Evolutionary conservation across 768 basidiomycete genomes (phyloP).

Genomic region (Kwoniella newhampshirensis): DNA sequence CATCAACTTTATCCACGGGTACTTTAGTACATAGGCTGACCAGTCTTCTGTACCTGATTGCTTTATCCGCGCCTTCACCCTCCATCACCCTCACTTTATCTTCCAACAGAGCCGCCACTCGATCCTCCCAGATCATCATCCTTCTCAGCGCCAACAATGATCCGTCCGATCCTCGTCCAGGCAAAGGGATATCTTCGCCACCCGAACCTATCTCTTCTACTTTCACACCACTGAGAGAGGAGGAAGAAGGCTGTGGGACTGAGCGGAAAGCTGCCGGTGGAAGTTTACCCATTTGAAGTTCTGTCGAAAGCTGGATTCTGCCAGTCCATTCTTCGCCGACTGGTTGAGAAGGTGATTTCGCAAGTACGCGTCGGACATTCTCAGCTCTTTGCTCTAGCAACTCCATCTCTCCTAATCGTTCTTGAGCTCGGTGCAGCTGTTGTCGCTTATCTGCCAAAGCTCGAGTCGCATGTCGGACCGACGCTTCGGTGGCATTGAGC

Average conservation of each 20-base stretch:
- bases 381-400: slow-evolving; percentile 74
- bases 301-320: slow-evolving; percentile 59
- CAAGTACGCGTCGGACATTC: slow-evolving; percentile 80
- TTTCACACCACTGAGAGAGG: slow-evolving; percentile 24
- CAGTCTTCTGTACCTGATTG: slow-evolving; percentile 87
- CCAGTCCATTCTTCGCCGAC: slow-evolving; percentile 65
- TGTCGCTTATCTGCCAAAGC: slow-evolving; percentile 87
- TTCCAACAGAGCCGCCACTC: slow-evolving; percentile 72
- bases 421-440: slow-evolving; percentile 75
- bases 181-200: slow-evolving; percentile 57
- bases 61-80: slow-evolving; percentile 80
- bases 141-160: slow-evolving; percentile 71
- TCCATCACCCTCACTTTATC: slow-evolving; percentile 68
- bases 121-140: slow-evolving; percentile 76
- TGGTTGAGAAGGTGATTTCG: slow-evolving; percentile 54
- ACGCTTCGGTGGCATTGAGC: slow-evolving; percentile 80
- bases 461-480: slow-evolving; percentile 83
- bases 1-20: slow-evolving; percentile 82
- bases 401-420: slow-evolving; percentile 72
- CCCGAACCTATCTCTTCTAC: slow-evolving; percentile 57
- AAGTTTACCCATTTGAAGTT: slow-evolving; percentile 2
- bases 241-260: slow-evolving; percentile 34
- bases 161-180: slow-evolving; percentile 49
- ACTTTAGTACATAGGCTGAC: slow-evolving; percentile 85
- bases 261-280: slow-evolving; percentile 69